Evolutionary conservation across 306 rosid genomes (phyloP).

Genomic region (Geum urbanum): DNA sequence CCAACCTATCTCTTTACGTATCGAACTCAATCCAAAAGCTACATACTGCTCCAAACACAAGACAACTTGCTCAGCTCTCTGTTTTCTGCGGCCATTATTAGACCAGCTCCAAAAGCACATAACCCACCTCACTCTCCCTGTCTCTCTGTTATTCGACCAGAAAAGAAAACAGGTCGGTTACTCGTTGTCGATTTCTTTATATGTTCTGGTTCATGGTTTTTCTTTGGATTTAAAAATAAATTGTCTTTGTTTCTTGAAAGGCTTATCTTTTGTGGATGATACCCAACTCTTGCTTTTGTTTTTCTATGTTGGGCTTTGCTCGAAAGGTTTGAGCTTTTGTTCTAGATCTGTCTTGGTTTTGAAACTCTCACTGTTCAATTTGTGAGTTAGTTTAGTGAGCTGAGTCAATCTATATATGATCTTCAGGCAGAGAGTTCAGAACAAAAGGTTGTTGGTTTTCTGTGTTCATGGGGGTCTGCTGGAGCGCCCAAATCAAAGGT

Average conservation of each 20-base stretch:
- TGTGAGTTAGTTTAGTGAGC: slow-evolving; percentile 14
- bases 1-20: background rate
- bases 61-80: slow-evolving; percentile 31
- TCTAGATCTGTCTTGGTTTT: slow-evolving; percentile 35
- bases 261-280: slow-evolving; percentile 8
- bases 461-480: slow-evolving; percentile 46
- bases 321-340: slow-evolving; percentile 9
- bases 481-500: slow-evolving; percentile 49
- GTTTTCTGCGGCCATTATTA: slow-evolving; percentile 6
- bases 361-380: background rate
- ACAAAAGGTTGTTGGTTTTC: slow-evolving; percentile 23
- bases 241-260: background rate
- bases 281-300: background rate
- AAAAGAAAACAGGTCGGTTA: slow-evolving; percentile 18
- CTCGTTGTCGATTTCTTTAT: slow-evolving; percentile 10
- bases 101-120: slow-evolving; percentile 3
- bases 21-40: slow-evolving; percentile 18
- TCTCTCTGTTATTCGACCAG: slow-evolving; percentile 1
- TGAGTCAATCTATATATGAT: slow-evolving; percentile 21
- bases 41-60: background rate
- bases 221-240: background rate
- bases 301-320: background rate
- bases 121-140: slow-evolving; percentile 11
- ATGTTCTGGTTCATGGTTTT: slow-evolving; percentile 1
- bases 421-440: slow-evolving; percentile 27